Conservation (phyloP, 305 asterid species). For the Andrographis paniculata region DNA sequence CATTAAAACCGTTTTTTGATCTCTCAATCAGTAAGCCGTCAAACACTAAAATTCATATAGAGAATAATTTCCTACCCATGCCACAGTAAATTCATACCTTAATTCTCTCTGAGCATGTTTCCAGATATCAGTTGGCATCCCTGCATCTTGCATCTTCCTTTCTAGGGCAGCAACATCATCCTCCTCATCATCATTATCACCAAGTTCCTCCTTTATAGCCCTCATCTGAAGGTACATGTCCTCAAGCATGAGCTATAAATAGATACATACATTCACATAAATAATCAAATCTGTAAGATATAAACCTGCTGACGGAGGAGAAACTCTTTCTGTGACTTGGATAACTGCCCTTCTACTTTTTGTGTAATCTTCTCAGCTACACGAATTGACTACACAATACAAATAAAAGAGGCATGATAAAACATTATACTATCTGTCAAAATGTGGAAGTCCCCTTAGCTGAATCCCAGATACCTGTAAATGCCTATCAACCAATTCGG, state of each 20-base stretch:
- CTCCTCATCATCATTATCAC: slow-evolving; percentile 95
- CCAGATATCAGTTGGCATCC: slow-evolving; percentile 96
- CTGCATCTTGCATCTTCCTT: slow-evolving; percentile 94
- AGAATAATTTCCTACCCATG: slow-evolving; percentile 5
- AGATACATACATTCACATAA: too few relatives aligned
- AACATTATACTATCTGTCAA: slow-evolving; percentile 15
- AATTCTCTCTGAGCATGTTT: slow-evolving; percentile 94
- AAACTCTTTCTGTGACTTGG: slow-evolving; percentile 98
- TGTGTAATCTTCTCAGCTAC: slow-evolving; percentile 98
- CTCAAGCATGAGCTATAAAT: slow-evolving; percentile 3
- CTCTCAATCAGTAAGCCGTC: slow-evolving; percentile 12
- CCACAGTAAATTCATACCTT: slow-evolving; percentile 38
- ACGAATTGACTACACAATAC: slow-evolving; percentile 75
- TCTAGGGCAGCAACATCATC: slow-evolving; percentile 94
- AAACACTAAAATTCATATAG: slow-evolving; percentile 1
- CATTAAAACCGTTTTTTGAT: slow-evolving; percentile 7
- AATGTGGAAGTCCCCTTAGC: slow-evolving; percentile 18
- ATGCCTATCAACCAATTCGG: slow-evolving; percentile 94
- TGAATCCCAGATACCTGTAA: slow-evolving; percentile 50
- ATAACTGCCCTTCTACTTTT: slow-evolving; percentile 97
- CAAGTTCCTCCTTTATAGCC: slow-evolving; percentile 98
- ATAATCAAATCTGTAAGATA: too few relatives aligned
- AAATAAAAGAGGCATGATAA: slow-evolving; percentile 21
- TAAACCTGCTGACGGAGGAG: slow-evolving; percentile 97
- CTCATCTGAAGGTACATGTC: slow-evolving; percentile 66